Percentiles rank a stretch among this genome's conserved stretches.
These are phyloP conservation scores for Euptelea pleiosperma DNA, from an alignment of 164 flowering plant genomes.

Conservation along the genomic window DNA sequence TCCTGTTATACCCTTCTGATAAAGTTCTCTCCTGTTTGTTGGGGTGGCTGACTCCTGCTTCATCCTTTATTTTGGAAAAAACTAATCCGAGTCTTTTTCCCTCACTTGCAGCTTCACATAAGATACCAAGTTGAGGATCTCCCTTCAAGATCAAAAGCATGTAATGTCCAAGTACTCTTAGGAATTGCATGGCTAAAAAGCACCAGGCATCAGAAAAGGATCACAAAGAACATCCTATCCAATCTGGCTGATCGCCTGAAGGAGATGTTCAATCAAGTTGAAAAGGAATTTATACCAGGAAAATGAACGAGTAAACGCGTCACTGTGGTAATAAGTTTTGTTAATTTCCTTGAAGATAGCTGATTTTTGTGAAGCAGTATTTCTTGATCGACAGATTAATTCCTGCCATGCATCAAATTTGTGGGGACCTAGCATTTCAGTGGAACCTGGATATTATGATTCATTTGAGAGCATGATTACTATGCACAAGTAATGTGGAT, in stretches of 20 bases:
- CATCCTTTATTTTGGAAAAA: background rate
- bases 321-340: background rate
- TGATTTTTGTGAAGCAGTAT: background rate
- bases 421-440: background rate
- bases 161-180: slow-evolving; percentile 52
- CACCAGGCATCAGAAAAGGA: slow-evolving; percentile 74
- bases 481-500: background rate
- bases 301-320: slow-evolving; percentile 7
- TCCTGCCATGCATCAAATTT: background rate
- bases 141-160: slow-evolving; percentile 50
- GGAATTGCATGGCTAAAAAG: slow-evolving; percentile 89
- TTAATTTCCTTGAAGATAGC: background rate
- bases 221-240: slow-evolving; percentile 55
- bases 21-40: background rate
- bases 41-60: background rate
- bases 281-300: slow-evolving; percentile 49
- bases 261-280: slow-evolving; percentile 46
- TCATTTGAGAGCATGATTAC: background rate
- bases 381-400: background rate
- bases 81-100: background rate
- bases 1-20: background rate
- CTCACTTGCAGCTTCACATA: slow-evolving; percentile 74
- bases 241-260: slow-evolving; percentile 69
- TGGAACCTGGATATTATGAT: background rate
- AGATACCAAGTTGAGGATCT: slow-evolving; percentile 76